Base-by-base conservation (phyloP, 2,329 filamentous ascomycete genomes). In the Hypomyces rosellus region DNA sequence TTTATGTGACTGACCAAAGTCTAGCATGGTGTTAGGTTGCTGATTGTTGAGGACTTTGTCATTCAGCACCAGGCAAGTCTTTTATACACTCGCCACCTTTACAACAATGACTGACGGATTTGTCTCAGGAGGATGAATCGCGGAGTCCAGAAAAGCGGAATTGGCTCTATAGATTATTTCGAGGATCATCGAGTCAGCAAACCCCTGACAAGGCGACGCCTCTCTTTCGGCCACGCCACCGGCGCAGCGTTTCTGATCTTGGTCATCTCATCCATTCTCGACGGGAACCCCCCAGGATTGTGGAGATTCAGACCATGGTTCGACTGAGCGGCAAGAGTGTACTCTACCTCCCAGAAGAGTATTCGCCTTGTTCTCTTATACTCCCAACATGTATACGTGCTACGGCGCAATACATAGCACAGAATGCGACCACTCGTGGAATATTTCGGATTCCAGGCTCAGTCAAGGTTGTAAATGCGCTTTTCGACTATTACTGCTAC, bases 331-430 rank as follows among this genome's bases (percentile, higher is more conserved):
- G 84, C 36, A 80, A 80, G 61, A 84, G 80, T 60, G 66, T 78
- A 30, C 66, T 87, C 44, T 79, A 82, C 57, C 68, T 87, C 8
- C 82, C 82, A 1, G 56, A 70, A 3, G 80, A 82, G 48, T 80
- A 84, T 57, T 71, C 81, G 3, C 74, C 80, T 1, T 72, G 75
- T 15, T 74, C 76, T 20, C 65, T 87, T 22, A 67, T 78, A 15
- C 66, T 87, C 30, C 84, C 84, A 8, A 85, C 83, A 4, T 85
- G 83, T 56, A 73, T 87, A 45, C 80, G 83, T 41, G 83, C 84
- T 9, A 82, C 80, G 8, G 81, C 78, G n/a, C 80, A 85, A 55
- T 76, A 81, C 61, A 72, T 87, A 9, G 71, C 81, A 3, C 78
- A 84, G 44, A 68, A 85, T 55, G 68, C 70, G 0, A 68, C 71